Percentiles rank a stretch among this genome's conserved stretches.
These are phyloP conservation scores for Conidiobolus coronatus DNA, from an alignment of 371 early-diverging fungal genomes.

Conservation along the genomic window DNA sequence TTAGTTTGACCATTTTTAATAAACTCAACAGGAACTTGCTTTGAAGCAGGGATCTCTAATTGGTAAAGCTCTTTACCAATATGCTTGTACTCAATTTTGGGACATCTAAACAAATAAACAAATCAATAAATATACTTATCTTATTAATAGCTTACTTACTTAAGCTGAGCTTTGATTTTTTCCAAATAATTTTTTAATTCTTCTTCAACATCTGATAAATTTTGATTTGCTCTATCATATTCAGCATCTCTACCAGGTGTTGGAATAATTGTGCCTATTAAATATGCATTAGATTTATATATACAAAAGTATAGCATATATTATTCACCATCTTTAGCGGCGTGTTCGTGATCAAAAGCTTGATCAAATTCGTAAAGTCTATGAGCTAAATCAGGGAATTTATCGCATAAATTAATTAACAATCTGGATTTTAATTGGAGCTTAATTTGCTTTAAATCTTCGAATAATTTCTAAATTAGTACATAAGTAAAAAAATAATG, in stretches of 20 bases:
- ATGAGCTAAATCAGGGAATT: slow-evolving; percentile 24
- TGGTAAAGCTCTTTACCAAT: slow-evolving; percentile 91
- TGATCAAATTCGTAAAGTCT: slow-evolving; percentile 30
- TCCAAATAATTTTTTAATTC: slow-evolving; percentile 37
- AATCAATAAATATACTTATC: too few relatives aligned
- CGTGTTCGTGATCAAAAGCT: slow-evolving; percentile 46
- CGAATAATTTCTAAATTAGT: neutral
- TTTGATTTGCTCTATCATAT: slow-evolving; percentile 36
- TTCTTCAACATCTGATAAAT: slow-evolving; percentile 25
- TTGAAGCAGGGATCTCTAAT: slow-evolving; percentile 62
- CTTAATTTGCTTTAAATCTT: neutral
- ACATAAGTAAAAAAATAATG: neutral
- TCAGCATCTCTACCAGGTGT: slow-evolving; percentile 44
- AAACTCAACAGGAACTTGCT: slow-evolving; percentile 64
- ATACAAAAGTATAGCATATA: slow-evolving; percentile 6
- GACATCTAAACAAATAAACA: slow-evolving; percentile 14
- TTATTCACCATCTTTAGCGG: slow-evolving; percentile 36
- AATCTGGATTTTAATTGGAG: slow-evolving; percentile 4
- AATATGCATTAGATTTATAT: slow-evolving; percentile 10
- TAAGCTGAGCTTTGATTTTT: neutral
- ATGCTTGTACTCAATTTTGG: slow-evolving; percentile 50
- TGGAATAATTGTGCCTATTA: slow-evolving; percentile 33
- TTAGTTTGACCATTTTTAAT: slow-evolving; percentile 51
- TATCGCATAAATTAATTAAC: slow-evolving; percentile 14
- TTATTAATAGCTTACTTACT: neutral